Percentiles rank a stretch among this genome's conserved stretches.
These are phyloP conservation scores for Aspergillus wentii DNA, from an alignment of 495 filamentous ascomycete species.

Conservation along the genomic window DNA sequence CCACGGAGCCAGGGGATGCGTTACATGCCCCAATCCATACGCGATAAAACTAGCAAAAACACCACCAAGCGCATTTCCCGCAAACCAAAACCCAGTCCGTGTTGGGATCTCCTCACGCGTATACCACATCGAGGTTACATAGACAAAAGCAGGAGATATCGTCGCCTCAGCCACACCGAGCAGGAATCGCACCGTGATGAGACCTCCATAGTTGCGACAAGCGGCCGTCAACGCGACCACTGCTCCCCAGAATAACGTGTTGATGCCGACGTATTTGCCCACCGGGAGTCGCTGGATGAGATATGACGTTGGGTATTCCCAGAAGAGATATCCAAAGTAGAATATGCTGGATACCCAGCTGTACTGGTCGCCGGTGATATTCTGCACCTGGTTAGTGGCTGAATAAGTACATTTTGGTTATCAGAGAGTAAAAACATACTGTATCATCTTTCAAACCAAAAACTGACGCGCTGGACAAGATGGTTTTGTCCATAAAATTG, in stretches of 20 bases:
- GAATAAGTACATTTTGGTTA: too few species aligned
- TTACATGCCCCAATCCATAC: conserved; percentile 52
- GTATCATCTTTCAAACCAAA: conserved; percentile 44
- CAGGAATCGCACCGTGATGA: conserved; percentile 39
- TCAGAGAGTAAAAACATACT: too few species aligned
- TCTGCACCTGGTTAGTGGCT: too few species aligned
- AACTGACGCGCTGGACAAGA: conserved; percentile 48
- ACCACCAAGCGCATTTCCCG: conserved; percentile 53
- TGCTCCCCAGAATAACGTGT: conserved; percentile 39
- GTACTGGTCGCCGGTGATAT: too few species aligned
- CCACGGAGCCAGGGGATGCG: conserved; percentile 44
- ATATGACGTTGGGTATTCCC: conserved; percentile 46
- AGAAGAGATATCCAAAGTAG: conserved; percentile 46
- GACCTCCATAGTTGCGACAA: conserved; percentile 29
- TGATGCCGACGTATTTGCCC: conserved; percentile 40
- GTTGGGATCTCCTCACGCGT: conserved; percentile 54
- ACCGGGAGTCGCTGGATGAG: conserved; percentile 49
- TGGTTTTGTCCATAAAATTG: conserved; percentile 50
- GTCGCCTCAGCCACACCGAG: conserved; percentile 50
- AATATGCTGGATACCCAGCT: conserved; percentile 44
- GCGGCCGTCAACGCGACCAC: conserved; percentile 45
- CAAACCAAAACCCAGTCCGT: conserved; percentile 58
- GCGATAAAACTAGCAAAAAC: conserved; percentile 52
- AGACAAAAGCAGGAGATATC: conserved; percentile 36
- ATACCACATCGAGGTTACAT: conserved; percentile 43